Base-by-base conservation (phyloP, 169 alveolate genomes). In the Neospora caninum region DNA sequence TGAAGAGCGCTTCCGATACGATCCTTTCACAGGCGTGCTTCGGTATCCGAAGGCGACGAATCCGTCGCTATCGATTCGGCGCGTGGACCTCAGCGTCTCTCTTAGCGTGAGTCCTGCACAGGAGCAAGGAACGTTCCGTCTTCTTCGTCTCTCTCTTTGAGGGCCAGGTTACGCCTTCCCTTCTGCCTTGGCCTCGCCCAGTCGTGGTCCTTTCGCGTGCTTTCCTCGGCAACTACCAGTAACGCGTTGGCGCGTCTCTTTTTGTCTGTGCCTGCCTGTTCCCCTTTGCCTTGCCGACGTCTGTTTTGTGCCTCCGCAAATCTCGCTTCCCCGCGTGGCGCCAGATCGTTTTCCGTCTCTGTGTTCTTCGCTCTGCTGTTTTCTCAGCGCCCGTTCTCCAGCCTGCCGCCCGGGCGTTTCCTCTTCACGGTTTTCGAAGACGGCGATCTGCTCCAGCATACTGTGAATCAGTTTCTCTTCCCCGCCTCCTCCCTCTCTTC, bases 351-450 rank as follows among this genome's bases (percentile, higher is more conserved):
- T 22, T 29, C 20, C 34, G 73, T 64, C 84, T 49, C 31, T n/a
- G 2, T 34, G 45, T 13, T 73, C 39, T n/a, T 20, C 27, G 7
- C 49, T 20, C 22, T 78, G 39, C 45, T 13, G 86, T 78, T 16
- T 78, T 10, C n/a, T 78, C 20, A 36, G 45, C 86, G 22, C 27
- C 86, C 45, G 39, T 2, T 78, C 42, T 29, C 43, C 45, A 78
- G 86, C 49, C 86, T 78, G 39, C 86, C 86, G 39, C 39, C 49
- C 20, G 86, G 86, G 45, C 86, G 86, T 10, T 78, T 78, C 45
- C 86, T 78, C 45, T 78, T 78, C 69, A 36, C 53, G 67, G 34
- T 82, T 16, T 82, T 36, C 69, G 64, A 4, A 67, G 89, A 43
- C n/a, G 89, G 89, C 64, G 64, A 82, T 34, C 64, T 82, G 2